These are phyloP conservation scores for Colletotrichum truncatum DNA, from an alignment of 2,329 filamentous ascomycete genomes.

Conservation along the genomic window DNA sequence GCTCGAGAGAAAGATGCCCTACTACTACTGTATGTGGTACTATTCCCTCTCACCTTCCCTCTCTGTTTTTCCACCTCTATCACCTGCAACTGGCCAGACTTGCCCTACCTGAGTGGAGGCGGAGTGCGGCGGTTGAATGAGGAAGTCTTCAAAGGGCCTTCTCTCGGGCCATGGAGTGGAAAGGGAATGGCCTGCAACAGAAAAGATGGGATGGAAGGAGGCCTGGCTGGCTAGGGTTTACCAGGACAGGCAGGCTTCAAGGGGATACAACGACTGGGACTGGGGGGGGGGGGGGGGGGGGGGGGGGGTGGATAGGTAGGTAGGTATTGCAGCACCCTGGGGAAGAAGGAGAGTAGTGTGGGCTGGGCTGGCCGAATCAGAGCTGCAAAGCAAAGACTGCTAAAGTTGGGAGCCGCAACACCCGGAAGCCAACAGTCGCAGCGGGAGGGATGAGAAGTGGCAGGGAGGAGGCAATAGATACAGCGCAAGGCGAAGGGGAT, in stretches of 20 bases:
- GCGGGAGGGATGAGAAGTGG: background rate
- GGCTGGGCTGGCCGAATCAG: background rate
- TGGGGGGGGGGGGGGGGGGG: background rate
- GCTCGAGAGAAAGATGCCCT: too few species aligned
- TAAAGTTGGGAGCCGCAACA: background rate
- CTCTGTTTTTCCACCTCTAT: too few species aligned
- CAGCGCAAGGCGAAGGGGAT: background rate
- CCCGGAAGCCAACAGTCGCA: background rate
- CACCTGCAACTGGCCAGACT: too few species aligned
- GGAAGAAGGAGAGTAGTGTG: background rate
- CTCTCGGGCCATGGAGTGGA: background rate
- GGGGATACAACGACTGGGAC: too few species aligned
- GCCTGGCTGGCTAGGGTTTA: constrained; percentile 1
- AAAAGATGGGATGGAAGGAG: background rate
- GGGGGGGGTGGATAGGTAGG: background rate
- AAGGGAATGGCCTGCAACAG: constrained; percentile 19
- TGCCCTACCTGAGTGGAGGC: too few species aligned
- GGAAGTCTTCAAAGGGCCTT: background rate
- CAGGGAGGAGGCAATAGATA: background rate
- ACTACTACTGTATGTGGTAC: too few species aligned
- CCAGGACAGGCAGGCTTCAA: constrained; percentile 12
- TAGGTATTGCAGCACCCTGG: background rate
- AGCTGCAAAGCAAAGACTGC: background rate
- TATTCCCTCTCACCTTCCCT: too few species aligned
- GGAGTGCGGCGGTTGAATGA: background rate